phyloP scores from a whole-genome alignment of 768 basidiomycete species.

The Ramaria sp. region DNA sequence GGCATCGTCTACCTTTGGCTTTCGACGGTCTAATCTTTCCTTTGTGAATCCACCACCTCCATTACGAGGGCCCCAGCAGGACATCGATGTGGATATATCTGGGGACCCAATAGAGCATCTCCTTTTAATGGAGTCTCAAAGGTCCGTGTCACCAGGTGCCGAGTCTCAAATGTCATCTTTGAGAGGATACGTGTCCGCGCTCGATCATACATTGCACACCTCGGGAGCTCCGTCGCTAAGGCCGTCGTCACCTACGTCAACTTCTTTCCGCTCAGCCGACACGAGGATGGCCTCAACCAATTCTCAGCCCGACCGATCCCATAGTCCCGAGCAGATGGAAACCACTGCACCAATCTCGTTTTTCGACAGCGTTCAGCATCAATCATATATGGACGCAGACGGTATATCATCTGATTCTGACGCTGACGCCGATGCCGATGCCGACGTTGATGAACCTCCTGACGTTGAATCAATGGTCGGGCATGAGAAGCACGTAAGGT shows the following conservation, averaged over 20 bases:
- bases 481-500: neutral
- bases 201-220: neutral
- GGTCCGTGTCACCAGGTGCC: conserved; percentile 2
- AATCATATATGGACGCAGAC: conserved; percentile 3
- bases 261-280: neutral
- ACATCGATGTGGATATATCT: conserved; percentile 7
- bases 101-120: conserved; percentile 8
- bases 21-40: conserved; percentile 2
- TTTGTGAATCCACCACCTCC: neutral
- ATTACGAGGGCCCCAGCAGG: neutral
- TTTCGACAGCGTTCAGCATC: conserved; percentile 8
- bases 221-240: neutral
- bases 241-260: neutral
- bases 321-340: neutral
- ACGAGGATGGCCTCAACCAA: neutral
- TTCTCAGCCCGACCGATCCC: neutral
- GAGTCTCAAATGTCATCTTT: conserved; percentile 2
- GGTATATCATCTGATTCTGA: conserved; percentile 6
- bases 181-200: conserved; percentile 3
- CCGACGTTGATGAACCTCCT: conserved; percentile 1
- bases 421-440: neutral
- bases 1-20: conserved; percentile 9
- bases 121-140: neutral
- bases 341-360: conserved; percentile 1
- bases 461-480: neutral